Base-by-base conservation (phyloP, 2,329 filamentous ascomycete genomes). In the Setomelanomma holmii region DNA sequence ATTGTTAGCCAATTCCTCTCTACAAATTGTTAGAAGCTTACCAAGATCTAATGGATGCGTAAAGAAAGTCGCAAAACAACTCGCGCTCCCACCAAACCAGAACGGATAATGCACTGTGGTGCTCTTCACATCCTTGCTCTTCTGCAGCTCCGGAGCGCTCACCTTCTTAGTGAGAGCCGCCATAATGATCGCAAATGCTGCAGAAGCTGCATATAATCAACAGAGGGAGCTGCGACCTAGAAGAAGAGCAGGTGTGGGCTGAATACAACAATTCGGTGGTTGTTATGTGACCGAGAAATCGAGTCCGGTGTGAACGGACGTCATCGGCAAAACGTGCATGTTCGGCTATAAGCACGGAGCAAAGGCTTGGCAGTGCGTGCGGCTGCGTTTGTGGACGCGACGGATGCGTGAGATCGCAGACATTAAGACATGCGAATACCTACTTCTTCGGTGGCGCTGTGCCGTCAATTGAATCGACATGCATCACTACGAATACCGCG, bases 11-110 rank as follows among this genome's bases (percentile, higher is more conserved):
- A 59, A 50, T n/a, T 17, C 24, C 19, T 34, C 17, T 3, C 17
- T 17, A 24, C 4, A 48, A 22, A n/a, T 20, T 17, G n/a, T 30
- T 17, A 50, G 43, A 36, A 54, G 55, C 88, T 75, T 83, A 96
- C 91, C 86, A 60, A 97, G 82, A 84, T 97, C 93, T 71, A 98
- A 81, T 43, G 93, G 93, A 82, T 98, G 93, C 23, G 93, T 98
- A 42, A 96, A 90, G 64, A 87, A 88, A 39, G 93, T 93, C 33
- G 93, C 93, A 81, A 95, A 88, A 73, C 91, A 96, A 71, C 90
- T 95, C 44, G 93, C 92, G 73, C 91, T 96, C 49, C 95, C 95
- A 59, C 95, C 95, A 75, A 99, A 98, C 95, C 93, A 98, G 62
- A 82, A 77, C 11, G 80, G 80, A 67, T 82, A 82, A 53, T 76